phyloP scores from a whole-genome alignment of 306 rosid species.

The Vigna angularis region DNA sequence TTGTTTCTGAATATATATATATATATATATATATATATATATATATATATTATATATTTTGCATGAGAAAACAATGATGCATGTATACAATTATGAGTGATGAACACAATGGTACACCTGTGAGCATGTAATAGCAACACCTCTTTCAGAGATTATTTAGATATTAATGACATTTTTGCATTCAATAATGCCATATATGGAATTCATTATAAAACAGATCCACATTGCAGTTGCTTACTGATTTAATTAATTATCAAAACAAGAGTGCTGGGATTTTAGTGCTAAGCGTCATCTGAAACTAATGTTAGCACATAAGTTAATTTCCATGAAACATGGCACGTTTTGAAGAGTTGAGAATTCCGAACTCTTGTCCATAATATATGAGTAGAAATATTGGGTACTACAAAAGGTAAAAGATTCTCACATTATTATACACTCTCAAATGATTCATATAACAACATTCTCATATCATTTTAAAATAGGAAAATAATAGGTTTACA shows the following conservation, averaged over 20 bases:
- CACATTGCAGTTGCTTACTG: slow-evolving; percentile 1
- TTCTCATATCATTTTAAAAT: no score
- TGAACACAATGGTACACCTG: slow-evolving; percentile 21
- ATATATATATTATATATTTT: no score
- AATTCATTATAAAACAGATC: slow-evolving; percentile 2
- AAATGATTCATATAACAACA: no score
- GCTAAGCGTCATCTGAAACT: neutral
- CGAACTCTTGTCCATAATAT: neutral
- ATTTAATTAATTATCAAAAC: neutral
- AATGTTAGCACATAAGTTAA: neutral
- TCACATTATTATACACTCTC: no score
- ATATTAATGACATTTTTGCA: slow-evolving; percentile 5
- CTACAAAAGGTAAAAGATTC: no score
- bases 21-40: neutral
- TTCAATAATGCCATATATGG: neutral
- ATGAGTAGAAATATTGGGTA: no score
- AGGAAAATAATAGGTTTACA: no score
- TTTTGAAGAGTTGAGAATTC: neutral
- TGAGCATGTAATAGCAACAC: neutral
- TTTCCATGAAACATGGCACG: slow-evolving; percentile 11
- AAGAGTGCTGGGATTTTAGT: neutral
- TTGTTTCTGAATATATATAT: neutral
- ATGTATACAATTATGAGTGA: slow-evolving; percentile 3
- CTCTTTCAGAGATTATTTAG: neutral
- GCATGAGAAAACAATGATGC: slow-evolving; percentile 20